Base-by-base conservation (phyloP, 345 rosid species). In the Salix brachista region DNA sequence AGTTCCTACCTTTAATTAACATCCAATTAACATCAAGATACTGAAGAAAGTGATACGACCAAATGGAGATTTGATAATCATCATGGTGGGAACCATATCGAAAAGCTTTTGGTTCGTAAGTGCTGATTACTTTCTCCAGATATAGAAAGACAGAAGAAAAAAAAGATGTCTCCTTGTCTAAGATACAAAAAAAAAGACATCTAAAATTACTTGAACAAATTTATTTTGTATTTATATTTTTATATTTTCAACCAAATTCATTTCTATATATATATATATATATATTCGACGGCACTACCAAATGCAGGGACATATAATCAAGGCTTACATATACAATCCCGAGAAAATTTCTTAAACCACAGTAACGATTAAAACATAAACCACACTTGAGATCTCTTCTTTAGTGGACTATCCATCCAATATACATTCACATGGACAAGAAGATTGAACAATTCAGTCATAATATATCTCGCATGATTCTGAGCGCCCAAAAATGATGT, bases 401-500 rank as follows among this genome's bases (percentile, higher is more conserved):
- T 65, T 73, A 69, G 30, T 48, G 34, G 25, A 65, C 52, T 77
- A 77, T 50, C 21, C n/a, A 18, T 54, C 61, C 26, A 36, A 66
- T 69, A 70, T 36, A 56, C 74, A 73, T 50, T 6, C 48, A 65
- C 48, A 41, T 14, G 26, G 44, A 74, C 44, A 8, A 3, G 54
- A 65, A 1, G 0, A 46, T 56, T 30, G 14, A 0, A 30, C 1
- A 37, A 41, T 26, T 77, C 64, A 84, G 70, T 80, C 83, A 73
- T 82, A 79, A 64, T 86, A 91, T 78, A 89, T 76, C 77, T 95
- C 96, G 44, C 94, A 92, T n/a, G 97, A 91, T 70, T 90, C 97
- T 9, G 99, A 84, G 73, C 90, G 88, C 65, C 97, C 96, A 66
- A 95, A 90, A 66, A 95, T 56, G 1, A 84, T 84, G 70, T 95